Evolutionary conservation across 2,329 filamentous ascomycete species (phyloP), one percentile per base, ranked within the genome.

Genomic region (Colletotrichum navitas): DNA sequence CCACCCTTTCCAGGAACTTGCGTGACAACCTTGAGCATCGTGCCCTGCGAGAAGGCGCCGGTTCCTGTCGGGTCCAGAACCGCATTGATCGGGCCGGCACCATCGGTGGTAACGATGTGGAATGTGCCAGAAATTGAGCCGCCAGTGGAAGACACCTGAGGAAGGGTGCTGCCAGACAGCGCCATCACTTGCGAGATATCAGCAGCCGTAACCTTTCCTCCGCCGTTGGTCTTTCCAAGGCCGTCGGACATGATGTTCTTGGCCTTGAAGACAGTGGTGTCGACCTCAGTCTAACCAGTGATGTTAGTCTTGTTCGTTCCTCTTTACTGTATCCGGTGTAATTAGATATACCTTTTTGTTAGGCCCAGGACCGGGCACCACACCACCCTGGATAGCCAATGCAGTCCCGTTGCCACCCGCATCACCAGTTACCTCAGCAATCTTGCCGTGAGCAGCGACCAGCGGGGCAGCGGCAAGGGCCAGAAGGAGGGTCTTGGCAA

Each of bases 201-300:
- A 45, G 68, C 71, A 26, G 81, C 67, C 39, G 75, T 79, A 78
- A 84, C 83, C 69, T 79, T 72, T 73, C 83, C 83, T 29, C 74
- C 68, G 39, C 76, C 78, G 0, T 74, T 79, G 62, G 82, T 84
- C 41, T 73, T 75, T 72, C 83, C 83, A 41, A 84, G 80, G 29
- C 81, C 81, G 73, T 84, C 76, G 52, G 78, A 78, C 63, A 76
- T 74, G 70, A 81, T 78, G 49, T 80, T 76, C 74, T 75, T 80
- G 24, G 73, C 76, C 26, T 73, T 68, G 79, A 85, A 85, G 73
- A 85, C 80, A 47, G 83, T 85, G 39, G 84, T 85, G 75, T 85
- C 84, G 43, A 81, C 76, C 74, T 85, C 83, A 1, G 83, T 85
- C 72, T 77, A 47, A 5, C 18, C 10, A n/a, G 29, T 3, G 7